Evolutionary conservation across 78 protist species (phyloP), one percentile per base, ranked within the genome.

Genomic region (Reticulomyxa filosa): DNA sequence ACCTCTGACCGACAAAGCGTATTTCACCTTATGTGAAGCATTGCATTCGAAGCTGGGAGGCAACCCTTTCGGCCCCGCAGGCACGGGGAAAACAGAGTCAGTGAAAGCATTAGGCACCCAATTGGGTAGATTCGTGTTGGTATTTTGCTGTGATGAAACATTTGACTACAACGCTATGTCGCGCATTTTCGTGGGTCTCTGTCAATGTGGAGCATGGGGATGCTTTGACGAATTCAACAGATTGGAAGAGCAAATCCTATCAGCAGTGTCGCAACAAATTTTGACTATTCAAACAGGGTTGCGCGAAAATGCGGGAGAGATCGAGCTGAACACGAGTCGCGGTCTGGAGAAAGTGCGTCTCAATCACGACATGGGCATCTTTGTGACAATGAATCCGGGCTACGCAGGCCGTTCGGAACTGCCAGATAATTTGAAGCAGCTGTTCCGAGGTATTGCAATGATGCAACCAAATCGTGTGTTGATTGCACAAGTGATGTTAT

Each of bases 341-440:
- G 50, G 8, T 20, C 4, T 52, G 26, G 7, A n/a, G 25, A 4
- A 25, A 38, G 42, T 76, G 38, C 3, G 13, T 26, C 53, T 76
- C 20, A 46, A 67, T 68, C 51, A 27, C 25, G 64, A 65, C 62
- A 76, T 80, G 72, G 98, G 95, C 53, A 80, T 92, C 65, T 96
- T 96, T 65, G 87, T 96, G 27, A 96, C 98, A 11, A 92, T 96
- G 97, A 93, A 93, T 79, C 98, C 99, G 13, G 97, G 96, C 50
- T 96, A 96, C 57, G 95, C 97, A 0, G 99, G 99, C 20, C 91
- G 99, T 55, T 64, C 81, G 36, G 79, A 86, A 74, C 74, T 96
- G 25, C 99, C 99, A 33, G 99, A 92, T 81, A 96, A 96, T 67
- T 68, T 96, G 39, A 96, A 96, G 76, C 80, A 86, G 69, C 82